A percentile compares a stretch with the other conserved stretches of the same genome.
These are phyloP conservation scores for Besnoitia besnoiti DNA, from an alignment of 169 alveolate species.

Conservation along the genomic window DNA sequence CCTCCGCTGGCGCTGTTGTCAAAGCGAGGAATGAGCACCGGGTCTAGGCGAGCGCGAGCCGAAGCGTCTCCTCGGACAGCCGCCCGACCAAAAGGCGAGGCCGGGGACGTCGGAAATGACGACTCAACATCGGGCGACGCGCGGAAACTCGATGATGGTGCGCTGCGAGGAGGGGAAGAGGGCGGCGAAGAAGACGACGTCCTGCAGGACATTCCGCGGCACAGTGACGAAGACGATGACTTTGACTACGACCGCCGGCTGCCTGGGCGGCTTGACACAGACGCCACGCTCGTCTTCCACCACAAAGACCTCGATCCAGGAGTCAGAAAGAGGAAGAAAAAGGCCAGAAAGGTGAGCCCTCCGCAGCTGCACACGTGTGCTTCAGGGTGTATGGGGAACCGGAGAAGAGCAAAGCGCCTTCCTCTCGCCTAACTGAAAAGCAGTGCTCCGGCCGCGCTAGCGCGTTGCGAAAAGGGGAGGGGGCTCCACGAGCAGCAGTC, in stretches of 20 bases:
- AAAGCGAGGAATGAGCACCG: no score
- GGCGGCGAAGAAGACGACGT: neutral
- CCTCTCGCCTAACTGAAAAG: no score
- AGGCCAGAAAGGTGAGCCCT: neutral
- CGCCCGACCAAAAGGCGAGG: neutral
- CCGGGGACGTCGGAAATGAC: neutral
- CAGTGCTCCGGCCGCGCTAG: no score
- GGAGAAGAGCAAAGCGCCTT: no score
- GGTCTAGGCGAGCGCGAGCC: no score
- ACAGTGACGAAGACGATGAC: neutral
- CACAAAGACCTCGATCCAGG: neutral
- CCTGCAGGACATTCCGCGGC: neutral
- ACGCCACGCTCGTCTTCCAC: slow-evolving; percentile 48
- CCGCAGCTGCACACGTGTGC: neutral
- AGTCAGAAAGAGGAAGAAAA: neutral
- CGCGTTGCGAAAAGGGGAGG: no score
- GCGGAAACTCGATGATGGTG: neutral
- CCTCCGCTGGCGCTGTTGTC: neutral
- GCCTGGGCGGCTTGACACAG: slow-evolving; percentile 31
- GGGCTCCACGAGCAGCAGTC: no score
- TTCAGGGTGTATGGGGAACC: neutral
- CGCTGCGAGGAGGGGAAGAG: neutral
- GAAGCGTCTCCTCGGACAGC: neutral
- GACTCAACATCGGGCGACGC: neutral
- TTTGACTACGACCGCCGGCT: neutral